phyloP scores from a whole-genome alignment of 1,284 basidiomycete species.

The Microbotryomycetes sp. region DNA sequence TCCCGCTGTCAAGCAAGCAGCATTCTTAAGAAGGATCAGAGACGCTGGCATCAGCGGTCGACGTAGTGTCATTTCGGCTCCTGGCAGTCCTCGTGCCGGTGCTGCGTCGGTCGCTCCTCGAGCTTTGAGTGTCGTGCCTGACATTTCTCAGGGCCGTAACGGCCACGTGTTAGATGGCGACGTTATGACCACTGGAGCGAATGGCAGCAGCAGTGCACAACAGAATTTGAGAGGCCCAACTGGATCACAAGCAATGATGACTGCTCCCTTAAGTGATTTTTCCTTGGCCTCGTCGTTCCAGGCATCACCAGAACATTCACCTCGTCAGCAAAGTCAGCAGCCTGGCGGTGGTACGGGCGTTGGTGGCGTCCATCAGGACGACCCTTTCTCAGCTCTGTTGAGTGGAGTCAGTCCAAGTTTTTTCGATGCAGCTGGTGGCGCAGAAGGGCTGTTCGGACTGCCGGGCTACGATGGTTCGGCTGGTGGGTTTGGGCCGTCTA shows the following conservation, averaged over 20 bases:
- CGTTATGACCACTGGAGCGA: neutral
- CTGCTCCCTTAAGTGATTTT: neutral
- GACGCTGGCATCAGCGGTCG: conserved; percentile 26
- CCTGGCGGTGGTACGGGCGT: conserved; percentile 3
- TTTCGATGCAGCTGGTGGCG: neutral
- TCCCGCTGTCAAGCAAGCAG: conserved; percentile 27
- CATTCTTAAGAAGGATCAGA: conserved; percentile 28
- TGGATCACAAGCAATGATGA: neutral
- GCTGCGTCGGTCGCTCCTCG: neutral
- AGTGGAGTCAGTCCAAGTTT: conserved; percentile 17
- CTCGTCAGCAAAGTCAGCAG: conserved; percentile 8
- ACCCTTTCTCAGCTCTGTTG: conserved; percentile 26
- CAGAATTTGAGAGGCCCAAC: neutral
- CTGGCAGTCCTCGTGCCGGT: conserved; percentile 11
- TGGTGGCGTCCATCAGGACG: neutral
- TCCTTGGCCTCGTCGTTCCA: neutral
- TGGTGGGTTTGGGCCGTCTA: neutral
- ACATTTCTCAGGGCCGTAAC: neutral
- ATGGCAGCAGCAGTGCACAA: neutral
- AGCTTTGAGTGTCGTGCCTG: neutral
- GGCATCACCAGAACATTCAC: neutral
- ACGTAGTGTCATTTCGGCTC: conserved; percentile 17
- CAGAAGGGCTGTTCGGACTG: neutral
- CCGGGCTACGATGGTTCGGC: neutral
- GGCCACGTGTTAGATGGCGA: too few relatives aligned